These are phyloP conservation scores for Toxicodendron radicans DNA, from an alignment of 345 rosid genomes.

Conservation along the genomic window DNA sequence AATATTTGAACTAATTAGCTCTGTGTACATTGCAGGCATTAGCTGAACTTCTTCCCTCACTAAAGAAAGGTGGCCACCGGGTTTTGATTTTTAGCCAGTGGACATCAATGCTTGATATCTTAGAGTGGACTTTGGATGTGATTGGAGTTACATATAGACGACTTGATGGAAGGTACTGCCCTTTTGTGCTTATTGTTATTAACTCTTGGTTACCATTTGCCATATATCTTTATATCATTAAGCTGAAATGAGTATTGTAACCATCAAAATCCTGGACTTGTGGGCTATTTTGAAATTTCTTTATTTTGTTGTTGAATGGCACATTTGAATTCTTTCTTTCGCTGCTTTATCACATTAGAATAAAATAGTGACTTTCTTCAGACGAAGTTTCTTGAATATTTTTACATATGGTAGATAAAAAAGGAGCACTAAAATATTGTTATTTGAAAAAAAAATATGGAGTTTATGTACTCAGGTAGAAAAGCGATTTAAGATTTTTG, in stretches of 20 bases:
- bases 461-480: background rate
- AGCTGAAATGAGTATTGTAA: background rate
- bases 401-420: background rate
- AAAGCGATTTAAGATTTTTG: background rate
- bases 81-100: constrained; percentile 95
- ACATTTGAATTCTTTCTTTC: background rate
- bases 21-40: constrained; percentile 49
- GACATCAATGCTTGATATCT: constrained; percentile 98
- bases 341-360: background rate
- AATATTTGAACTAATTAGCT: background rate
- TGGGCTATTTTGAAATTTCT: background rate
- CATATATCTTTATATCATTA: background rate
- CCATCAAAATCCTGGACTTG: background rate
- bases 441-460: background rate
- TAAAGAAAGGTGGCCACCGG: constrained; percentile 67
- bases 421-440: background rate
- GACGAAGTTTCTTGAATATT: background rate
- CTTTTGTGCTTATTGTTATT: background rate
- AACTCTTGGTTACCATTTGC: constrained; percentile 6
- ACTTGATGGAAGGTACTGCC: constrained; percentile 83
- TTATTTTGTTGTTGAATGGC: background rate
- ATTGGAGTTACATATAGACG: constrained; percentile 84
- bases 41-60: constrained; percentile 80
- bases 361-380: background rate
- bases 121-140: constrained; percentile 92